These are phyloP conservation scores for Tubosaeta sp. DNA, from an alignment of 768 basidiomycete species.

Conservation along the genomic window DNA sequence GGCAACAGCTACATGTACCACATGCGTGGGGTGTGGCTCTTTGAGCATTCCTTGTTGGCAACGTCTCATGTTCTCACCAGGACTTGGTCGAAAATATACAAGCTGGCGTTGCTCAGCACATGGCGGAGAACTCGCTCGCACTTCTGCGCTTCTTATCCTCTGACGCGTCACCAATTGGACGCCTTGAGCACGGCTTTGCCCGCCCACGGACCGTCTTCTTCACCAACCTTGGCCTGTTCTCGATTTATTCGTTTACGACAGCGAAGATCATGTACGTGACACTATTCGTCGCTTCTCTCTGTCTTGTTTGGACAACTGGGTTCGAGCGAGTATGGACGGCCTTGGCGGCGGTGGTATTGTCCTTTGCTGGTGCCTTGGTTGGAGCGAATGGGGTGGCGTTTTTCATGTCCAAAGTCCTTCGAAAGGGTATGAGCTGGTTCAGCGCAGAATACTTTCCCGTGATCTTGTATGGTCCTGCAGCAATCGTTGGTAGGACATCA, in stretches of 20 bases:
- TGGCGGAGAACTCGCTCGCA: conserved; percentile 84
- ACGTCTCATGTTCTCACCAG: conserved; percentile 17
- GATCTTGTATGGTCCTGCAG: conserved; percentile 70
- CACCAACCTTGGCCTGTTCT: conserved; percentile 60
- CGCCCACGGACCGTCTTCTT: conserved; percentile 75
- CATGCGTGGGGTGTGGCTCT: conserved; percentile 67
- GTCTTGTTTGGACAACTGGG: conserved; percentile 35
- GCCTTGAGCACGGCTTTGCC: conserved; percentile 46
- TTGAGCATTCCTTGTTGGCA: neutral
- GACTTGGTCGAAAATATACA: conserved; percentile 84
- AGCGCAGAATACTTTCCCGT: conserved; percentile 60
- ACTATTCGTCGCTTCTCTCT: conserved; percentile 45
- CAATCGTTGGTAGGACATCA: conserved; percentile 55
- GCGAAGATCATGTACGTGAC: conserved; percentile 61
- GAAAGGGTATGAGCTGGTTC: conserved; percentile 85
- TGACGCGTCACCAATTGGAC: conserved; percentile 62
- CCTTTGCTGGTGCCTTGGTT: conserved; percentile 54
- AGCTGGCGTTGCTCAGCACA: conserved; percentile 81
- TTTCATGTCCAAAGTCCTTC: conserved; percentile 57
- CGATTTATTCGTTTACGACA: conserved; percentile 69
- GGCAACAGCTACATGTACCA: conserved; percentile 94
- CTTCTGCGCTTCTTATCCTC: conserved; percentile 74
- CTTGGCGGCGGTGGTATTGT: conserved; percentile 46
- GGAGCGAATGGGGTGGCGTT: conserved; percentile 69
- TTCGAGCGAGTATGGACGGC: conserved; percentile 34